Evolutionary conservation across 495 filamentous ascomycete species (phyloP).

Genomic region (Lophiostoma macrostomum): DNA sequence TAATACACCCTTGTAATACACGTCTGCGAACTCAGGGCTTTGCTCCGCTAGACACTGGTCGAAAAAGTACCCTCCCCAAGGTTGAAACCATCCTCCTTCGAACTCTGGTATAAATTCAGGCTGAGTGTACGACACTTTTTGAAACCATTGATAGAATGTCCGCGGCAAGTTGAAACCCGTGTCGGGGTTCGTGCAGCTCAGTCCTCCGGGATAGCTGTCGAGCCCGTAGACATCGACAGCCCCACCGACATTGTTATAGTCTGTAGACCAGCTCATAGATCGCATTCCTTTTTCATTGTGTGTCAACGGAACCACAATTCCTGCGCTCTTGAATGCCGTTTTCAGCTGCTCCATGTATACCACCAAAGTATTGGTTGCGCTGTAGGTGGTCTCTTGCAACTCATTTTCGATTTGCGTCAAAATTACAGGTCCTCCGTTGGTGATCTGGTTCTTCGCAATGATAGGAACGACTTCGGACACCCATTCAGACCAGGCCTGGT

Average conservation of each 20-base stretch:
- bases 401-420: slow-evolving; percentile 56
- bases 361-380: slow-evolving; percentile 44
- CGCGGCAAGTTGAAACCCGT: slow-evolving; percentile 51
- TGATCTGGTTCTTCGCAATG: slow-evolving; percentile 50
- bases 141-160: slow-evolving; percentile 58
- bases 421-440: slow-evolving; percentile 53
- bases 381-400: slow-evolving; percentile 45
- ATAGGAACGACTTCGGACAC: slow-evolving; percentile 48
- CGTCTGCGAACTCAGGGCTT: slow-evolving; percentile 51
- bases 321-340: slow-evolving; percentile 47
- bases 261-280: slow-evolving; percentile 52
- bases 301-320: slow-evolving; percentile 52
- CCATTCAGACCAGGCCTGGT: slow-evolving; percentile 45
- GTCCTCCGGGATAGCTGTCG: slow-evolving; percentile 55
- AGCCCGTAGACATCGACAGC: slow-evolving; percentile 56
- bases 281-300: slow-evolving; percentile 55
- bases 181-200: slow-evolving; percentile 51
- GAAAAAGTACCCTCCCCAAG: slow-evolving; percentile 54
- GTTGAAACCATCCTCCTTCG: slow-evolving; percentile 52
- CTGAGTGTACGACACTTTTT: slow-evolving; percentile 53
- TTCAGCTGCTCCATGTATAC: slow-evolving; percentile 53
- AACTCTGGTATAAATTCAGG: slow-evolving; percentile 54
- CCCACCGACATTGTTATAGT: slow-evolving; percentile 54
- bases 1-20: slow-evolving; percentile 58
- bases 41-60: slow-evolving; percentile 48